Base-by-base conservation (phyloP, 148 eudicot genomes). In the Chenopodium album region DNA sequence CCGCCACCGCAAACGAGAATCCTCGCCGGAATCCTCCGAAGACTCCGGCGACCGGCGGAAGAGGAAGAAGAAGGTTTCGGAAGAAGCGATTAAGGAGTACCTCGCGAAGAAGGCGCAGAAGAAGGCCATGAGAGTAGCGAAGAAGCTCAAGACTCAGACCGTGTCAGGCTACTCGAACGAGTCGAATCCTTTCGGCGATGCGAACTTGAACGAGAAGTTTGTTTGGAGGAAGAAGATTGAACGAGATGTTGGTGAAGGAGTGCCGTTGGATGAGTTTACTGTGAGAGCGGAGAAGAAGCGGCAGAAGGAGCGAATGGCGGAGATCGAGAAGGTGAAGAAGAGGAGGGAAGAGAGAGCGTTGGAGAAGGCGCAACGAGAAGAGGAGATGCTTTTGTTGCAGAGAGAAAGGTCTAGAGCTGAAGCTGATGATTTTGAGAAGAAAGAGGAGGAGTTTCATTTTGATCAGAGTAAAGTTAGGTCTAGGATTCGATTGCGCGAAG, bases 371-470 rank as follows among this genome's bases (percentile, higher is more conserved):
- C 95, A 91, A 79, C 88, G 88, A 34, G 99, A 95, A 78, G 97
- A 95, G 87, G 99, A 95, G 86, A 92, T 95, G 98, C 89, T 93
- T 41, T 76, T 95, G 88, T 85, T 95, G 87, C 91, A 92, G 37
- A 90, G 99, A 79, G 98, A 95, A 74, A 88, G 99, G 73, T 92
- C 98, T 65, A 88, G 94, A 23, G 99, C 98, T 73, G 98, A 95
- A 79, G 92, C 94, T 79, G 90, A 94, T 62, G 99, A 95, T 83
- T 95, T 94, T 86, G 99, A 95, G 86, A 94, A 95, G 92, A 95
- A 95, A 71, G 98, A 95, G 79, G 99, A 94, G 56, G 99, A 95
- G 97, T 95, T 95, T 82, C 99, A 94, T 86, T 95, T 95, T 87
- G 98, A 94, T 88, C 99, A 95, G 89, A 95, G 99, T 90, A 94